phyloP scores from a whole-genome alignment of 1,139 yeast species.

The Hansenula sp. region DNA sequence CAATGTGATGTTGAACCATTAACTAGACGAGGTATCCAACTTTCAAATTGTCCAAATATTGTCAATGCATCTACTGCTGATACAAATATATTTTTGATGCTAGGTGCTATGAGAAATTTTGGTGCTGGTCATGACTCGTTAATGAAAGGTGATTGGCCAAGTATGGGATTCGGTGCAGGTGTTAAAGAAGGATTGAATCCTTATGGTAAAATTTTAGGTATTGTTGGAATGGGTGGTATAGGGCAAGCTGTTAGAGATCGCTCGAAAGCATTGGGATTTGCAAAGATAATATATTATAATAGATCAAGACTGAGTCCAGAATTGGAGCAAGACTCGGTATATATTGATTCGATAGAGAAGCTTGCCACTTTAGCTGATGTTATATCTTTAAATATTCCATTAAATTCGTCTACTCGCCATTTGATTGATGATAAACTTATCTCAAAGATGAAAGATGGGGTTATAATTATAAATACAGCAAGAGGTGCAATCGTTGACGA shows the following conservation, averaged over 20 bases:
- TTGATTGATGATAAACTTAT: slow-evolving; percentile 48
- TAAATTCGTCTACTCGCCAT: slow-evolving; percentile 51
- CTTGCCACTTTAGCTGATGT: slow-evolving; percentile 38
- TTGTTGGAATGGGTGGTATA: slow-evolving; percentile 65
- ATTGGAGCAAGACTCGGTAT: slow-evolving; percentile 39
- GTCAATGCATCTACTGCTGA: slow-evolving; percentile 73
- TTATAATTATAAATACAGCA: slow-evolving; percentile 69
- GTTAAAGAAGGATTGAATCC: slow-evolving; percentile 37
- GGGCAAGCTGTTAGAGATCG: slow-evolving; percentile 68
- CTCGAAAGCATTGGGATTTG: slow-evolving; percentile 56
- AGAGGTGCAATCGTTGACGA: slow-evolving; percentile 72
- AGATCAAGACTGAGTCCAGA: slow-evolving; percentile 31
- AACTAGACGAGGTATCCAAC: slow-evolving; percentile 34
- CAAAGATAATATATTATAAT: slow-evolving; percentile 60
- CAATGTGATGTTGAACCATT: slow-evolving; percentile 41
- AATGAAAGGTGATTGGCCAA: slow-evolving; percentile 35
- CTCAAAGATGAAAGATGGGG: slow-evolving; percentile 37
- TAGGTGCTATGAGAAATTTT: slow-evolving; percentile 59
- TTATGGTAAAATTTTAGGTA: slow-evolving; percentile 47
- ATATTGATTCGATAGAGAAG: slow-evolving; percentile 34
- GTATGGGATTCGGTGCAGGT: slow-evolving; percentile 31
- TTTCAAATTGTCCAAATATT: slow-evolving; percentile 57
- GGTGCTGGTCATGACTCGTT: slow-evolving; percentile 39
- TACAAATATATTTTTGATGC: slow-evolving; percentile 57
- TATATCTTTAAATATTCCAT: slow-evolving; percentile 63